phyloP scores from a whole-genome alignment of 164 flowering plant species.

The Stephania japonica region DNA sequence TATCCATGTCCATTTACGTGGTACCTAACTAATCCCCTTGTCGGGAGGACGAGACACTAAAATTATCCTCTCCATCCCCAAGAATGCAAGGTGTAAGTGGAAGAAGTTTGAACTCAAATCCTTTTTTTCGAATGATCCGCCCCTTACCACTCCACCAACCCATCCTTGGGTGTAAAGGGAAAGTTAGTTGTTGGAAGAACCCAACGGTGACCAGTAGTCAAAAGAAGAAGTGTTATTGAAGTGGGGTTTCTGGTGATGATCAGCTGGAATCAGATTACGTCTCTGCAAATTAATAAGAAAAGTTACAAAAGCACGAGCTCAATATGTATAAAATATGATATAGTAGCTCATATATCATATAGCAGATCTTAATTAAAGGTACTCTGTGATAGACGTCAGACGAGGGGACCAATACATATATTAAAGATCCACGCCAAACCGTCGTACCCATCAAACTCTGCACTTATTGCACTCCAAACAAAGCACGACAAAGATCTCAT shows the following conservation, averaged over 20 bases:
- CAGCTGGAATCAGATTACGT: neutral
- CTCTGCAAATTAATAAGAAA: neutral
- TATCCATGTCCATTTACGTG: no score
- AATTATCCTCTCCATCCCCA: no score
- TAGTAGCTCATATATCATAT: no score
- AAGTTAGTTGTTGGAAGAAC: neutral
- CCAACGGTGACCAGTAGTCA: neutral
- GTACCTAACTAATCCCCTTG: no score
- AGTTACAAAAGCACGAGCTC: neutral
- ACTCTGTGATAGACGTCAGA: neutral
- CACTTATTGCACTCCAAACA: neutral
- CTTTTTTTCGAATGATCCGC: no score
- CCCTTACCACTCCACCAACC: no score
- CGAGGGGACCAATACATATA: neutral
- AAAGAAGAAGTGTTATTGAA: neutral
- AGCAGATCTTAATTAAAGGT: no score
- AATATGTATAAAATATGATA: no score
- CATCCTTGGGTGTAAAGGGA: no score
- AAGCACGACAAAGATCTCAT: conserved; percentile 2
- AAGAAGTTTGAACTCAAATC: no score
- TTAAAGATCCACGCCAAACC: neutral
- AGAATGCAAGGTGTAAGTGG: no score
- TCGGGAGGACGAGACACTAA: no score
- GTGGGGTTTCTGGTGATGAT: neutral
- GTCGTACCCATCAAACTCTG: neutral